phyloP scores from a whole-genome alignment of 306 rosid species.

The Cicer yamashitae region DNA sequence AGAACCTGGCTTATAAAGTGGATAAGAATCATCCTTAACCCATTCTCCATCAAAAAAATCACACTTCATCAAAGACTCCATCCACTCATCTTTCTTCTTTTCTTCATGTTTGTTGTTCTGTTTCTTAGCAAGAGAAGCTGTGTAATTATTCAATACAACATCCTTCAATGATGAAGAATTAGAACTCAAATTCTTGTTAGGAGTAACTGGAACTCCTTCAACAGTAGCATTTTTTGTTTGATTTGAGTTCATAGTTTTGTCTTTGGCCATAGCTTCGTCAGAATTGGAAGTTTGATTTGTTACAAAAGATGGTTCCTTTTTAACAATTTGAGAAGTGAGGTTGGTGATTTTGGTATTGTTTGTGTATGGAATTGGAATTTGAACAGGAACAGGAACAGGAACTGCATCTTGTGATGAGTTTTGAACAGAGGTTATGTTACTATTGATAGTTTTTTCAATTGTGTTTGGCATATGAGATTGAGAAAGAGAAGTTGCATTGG shows the following conservation, averaged over 20 bases:
- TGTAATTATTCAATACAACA: conserved; percentile 46
- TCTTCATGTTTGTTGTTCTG: conserved; percentile 37
- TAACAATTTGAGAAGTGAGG: conserved; percentile 13
- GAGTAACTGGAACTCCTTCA: conserved; percentile 3
- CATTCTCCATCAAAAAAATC: conserved; percentile 83
- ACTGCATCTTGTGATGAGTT: conserved; percentile 42
- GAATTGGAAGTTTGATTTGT: conserved; percentile 41
- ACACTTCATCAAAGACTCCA: conserved; percentile 73
- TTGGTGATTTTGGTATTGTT: conserved; percentile 34
- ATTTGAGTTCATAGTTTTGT: conserved; percentile 41
- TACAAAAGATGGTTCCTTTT: conserved; percentile 29
- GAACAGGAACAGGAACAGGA: conserved; percentile 3
- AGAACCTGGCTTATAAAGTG: conserved; percentile 81
- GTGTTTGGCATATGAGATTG: conserved; percentile 32
- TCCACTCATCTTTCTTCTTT: conserved; percentile 43
- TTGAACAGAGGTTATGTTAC: conserved; percentile 25
- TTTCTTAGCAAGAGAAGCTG: conserved; percentile 56
- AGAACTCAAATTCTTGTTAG: conserved; percentile 42
- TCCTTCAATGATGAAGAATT: conserved; percentile 26
- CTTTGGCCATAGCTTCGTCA: neutral
- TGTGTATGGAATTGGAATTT: conserved; percentile 13
- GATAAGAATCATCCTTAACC: conserved; percentile 78
- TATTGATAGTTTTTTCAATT: neutral
- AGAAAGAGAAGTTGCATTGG: conserved; percentile 51
- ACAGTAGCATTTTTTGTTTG: conserved; percentile 42